Percentiles rank a stretch among this genome's conserved stretches.
Conservation (phyloP, 257 asterid species). For the Solanum dulcamara region DNA sequence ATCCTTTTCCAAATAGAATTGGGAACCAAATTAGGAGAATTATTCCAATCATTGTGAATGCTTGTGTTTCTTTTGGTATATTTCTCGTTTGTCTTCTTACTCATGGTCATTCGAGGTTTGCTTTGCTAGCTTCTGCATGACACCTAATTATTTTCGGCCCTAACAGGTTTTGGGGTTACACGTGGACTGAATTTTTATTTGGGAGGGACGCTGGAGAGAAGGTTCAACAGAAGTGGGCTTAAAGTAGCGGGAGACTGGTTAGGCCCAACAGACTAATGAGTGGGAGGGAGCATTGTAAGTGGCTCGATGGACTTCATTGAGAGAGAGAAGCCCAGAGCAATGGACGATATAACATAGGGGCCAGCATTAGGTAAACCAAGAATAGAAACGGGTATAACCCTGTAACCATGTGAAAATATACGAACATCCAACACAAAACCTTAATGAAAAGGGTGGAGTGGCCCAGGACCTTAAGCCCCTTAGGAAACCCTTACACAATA, state of each 20-base stretch:
- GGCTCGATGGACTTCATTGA: background rate
- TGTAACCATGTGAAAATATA: background rate
- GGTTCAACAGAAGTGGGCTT: background rate
- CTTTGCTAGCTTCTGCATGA: too few relatives aligned
- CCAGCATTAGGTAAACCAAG: background rate
- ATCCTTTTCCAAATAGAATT: too few relatives aligned
- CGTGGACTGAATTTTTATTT: background rate
- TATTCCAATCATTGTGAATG: too few relatives aligned
- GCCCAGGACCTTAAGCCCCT: background rate
- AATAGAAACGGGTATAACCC: background rate
- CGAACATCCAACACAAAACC: background rate
- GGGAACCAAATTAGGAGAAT: too few relatives aligned
- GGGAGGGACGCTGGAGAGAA: background rate
- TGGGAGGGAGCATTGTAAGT: background rate
- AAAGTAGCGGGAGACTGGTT: background rate
- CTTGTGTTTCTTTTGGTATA: too few relatives aligned
- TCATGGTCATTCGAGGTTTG: too few relatives aligned
- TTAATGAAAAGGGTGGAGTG: background rate
- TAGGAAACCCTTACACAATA: background rate
- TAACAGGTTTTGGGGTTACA: background rate
- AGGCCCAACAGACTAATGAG: background rate
- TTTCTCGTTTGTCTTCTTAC: too few relatives aligned
- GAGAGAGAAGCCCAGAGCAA: background rate
- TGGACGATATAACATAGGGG: background rate
- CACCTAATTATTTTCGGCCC: too few relatives aligned